Evolutionary conservation across 495 filamentous ascomycete genomes (phyloP).

Genomic region (Hyphodiscus hymeniophilus): DNA sequence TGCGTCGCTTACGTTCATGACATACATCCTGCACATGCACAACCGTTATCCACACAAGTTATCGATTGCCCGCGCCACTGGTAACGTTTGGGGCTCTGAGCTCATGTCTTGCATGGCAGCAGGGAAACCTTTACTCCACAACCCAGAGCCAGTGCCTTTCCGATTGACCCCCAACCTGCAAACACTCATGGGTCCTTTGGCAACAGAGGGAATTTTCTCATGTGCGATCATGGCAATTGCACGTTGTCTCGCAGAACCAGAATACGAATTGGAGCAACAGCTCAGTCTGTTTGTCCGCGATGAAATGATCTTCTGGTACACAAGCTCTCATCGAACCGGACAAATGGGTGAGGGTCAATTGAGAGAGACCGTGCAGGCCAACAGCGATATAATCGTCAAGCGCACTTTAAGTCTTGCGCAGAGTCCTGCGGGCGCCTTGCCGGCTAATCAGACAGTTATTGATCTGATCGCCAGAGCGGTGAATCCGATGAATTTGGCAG

Average conservation of each 20-base stretch:
- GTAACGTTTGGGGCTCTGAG: constrained; percentile 95
- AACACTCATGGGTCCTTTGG: constrained; percentile 88
- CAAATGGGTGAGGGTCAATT: constrained; percentile 62
- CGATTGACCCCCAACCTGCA: constrained; percentile 94
- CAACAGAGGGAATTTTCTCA: constrained; percentile 90
- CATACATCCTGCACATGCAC: constrained; percentile 93
- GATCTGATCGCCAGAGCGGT: constrained; percentile 80
- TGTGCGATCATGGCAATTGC: constrained; percentile 92
- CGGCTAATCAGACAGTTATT: constrained; percentile 93
- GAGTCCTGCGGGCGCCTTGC: constrained; percentile 56
- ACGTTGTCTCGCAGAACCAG: constrained; percentile 87
- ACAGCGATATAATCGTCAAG: constrained; percentile 86
- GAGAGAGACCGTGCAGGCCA: constrained; percentile 77
- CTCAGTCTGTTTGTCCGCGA: constrained; percentile 91
- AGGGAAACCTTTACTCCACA: constrained; percentile 80
- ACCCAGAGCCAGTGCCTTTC: constrained; percentile 91
- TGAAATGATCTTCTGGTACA: constrained; percentile 97
- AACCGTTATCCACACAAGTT: constrained; percentile 92
- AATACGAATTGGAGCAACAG: constrained; percentile 83
- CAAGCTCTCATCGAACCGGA: constrained; percentile 57
- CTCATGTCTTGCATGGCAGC: constrained; percentile 77
- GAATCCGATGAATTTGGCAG: constrained; percentile 74
- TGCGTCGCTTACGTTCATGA: constrained; percentile 96
- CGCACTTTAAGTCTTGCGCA: constrained; percentile 73
- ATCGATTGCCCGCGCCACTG: constrained; percentile 77